Evolutionary conservation across 495 filamentous ascomycete species (phyloP), one percentile per base, ranked within the genome.

Genomic region (Jackrogersella multiformis): DNA sequence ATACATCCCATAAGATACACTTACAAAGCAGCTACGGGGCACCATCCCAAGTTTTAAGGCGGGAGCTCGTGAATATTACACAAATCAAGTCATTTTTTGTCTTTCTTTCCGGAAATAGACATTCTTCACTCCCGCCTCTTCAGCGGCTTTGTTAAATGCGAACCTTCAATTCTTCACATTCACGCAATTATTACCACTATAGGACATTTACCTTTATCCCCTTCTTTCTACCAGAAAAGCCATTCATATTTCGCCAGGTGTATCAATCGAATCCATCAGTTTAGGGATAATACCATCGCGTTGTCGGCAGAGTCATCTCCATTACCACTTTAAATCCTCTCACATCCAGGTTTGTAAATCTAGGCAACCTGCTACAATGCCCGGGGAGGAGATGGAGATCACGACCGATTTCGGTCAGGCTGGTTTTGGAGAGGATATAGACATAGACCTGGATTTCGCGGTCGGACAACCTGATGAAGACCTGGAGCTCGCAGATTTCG

Each of bases 401-500:
- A 77, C 78, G n/a, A 80, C 81, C 24, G 81, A 85, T 55, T 67
- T 75, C 56, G 79, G 77, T 48, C 73, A 72, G 34, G 32, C 74
- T 51, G 71, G 58, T 36, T 70, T 78, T 38, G 84, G 81, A 39
- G 88, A 92, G 71, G 88, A 91, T 64, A 89, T 91, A 55, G 90
- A 92, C 57, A 90, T 92, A 66, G 89, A 92, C 65, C 80, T 92
- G 65, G 90, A 93, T 71, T 78, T 90, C 15, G 84, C 85, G 72
- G 79, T 83, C 55, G 84, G 82, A 39, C 79, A 84, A 26, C 76
- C 78, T 38, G 87, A 91, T 61, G 86, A 86, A 63, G 89, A 92
- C 64, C 84, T 86, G 71, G 87, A 88, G 69, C 77, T 86, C n/a
- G 86, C 84, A 58, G 83, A 74, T 54, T 72, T 77, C 55, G 71